Base-by-base conservation (phyloP, 75 land plant species). In the Pinus taeda region DNA sequence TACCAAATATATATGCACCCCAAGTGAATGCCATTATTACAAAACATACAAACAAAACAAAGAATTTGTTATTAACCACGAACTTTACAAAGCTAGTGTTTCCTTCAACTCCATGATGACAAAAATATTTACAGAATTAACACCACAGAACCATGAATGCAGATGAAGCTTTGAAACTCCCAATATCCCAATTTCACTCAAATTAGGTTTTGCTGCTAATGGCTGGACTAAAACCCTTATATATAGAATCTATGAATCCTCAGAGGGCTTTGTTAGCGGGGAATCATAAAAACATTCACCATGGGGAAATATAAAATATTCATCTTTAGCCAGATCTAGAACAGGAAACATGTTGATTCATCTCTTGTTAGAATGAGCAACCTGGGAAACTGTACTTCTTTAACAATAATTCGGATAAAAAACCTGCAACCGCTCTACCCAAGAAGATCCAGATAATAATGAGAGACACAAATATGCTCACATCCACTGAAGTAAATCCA, bases 391-490 rank as follows among this genome's bases (percentile, higher is more conserved):
- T 72, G 84, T 77, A 86, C 1, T 69, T 69, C 3, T 60, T 24
- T 9, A 89, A 30, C 11, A 89, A 29, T 37, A 72, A 17, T 57
- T 93, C 95, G 14, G 95, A 93, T 53, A 71, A 49, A 55, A 83
- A 87, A 6, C 95, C 95, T 2, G 93, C 73, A 4, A 76, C 63
- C 15, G 91, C 84, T 5, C 95, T 76, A 13, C 95, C 95, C 13
- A 84, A 53, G 62, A 88, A 91, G 73, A 88, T 91, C 95, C 95
- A 93, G 4, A 93, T 93, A 81, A 89, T 88, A 3, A 93, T 78
- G 18, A 93, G 85, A 0, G 93, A 87, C 9, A 93, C 91, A 45
- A 88, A 91, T 11, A 93, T 88, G 84, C 66, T 81, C 14, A 91
- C 75, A 69, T 80, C 75, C 24, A 21, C 18, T 9, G 45, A 20